These are phyloP conservation scores for Simmondsia chinensis DNA, from an alignment of 148 eudicot species.

Conservation along the genomic window DNA sequence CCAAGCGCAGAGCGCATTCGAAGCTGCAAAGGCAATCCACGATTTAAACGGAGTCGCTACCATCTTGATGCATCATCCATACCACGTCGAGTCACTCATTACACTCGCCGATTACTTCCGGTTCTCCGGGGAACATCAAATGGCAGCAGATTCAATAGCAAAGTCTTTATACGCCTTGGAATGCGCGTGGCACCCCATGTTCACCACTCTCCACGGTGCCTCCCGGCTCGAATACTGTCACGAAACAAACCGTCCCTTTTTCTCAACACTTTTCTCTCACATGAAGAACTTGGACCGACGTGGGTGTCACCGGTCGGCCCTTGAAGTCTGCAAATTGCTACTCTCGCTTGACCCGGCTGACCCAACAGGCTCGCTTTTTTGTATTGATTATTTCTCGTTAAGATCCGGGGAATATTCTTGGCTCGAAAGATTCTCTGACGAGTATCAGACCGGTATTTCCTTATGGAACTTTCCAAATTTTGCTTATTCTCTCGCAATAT, in stretches of 20 bases:
- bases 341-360: constrained; percentile 88
- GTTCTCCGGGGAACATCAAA: constrained; percentile 85
- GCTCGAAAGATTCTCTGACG: constrained; percentile 73
- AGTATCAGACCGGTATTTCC: constrained; percentile 55
- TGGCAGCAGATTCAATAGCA: constrained; percentile 63
- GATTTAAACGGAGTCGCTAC: constrained; percentile 89
- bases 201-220: constrained; percentile 63
- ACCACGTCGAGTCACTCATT: constrained; percentile 74
- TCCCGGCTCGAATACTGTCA: constrained; percentile 62
- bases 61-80: constrained; percentile 69
- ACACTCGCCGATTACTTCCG: constrained; percentile 81
- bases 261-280: constrained; percentile 59
- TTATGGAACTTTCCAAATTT: constrained; percentile 90
- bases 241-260: constrained; percentile 65
- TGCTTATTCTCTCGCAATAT: constrained; percentile 79
- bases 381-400: constrained; percentile 75
- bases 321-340: constrained; percentile 83
- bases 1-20: constrained; percentile 72
- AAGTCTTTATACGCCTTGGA: constrained; percentile 88
- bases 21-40: constrained; percentile 72
- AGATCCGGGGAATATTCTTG: constrained; percentile 87
- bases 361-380: constrained; percentile 74
- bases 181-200: constrained; percentile 96
- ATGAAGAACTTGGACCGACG: constrained; percentile 91
- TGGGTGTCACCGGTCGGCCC: constrained; percentile 94